A percentile compares a stretch with the other conserved stretches of the same genome.
These are phyloP conservation scores for Phytophthora pini DNA, from an alignment of 352 stramenopile species.

Conservation along the genomic window DNA sequence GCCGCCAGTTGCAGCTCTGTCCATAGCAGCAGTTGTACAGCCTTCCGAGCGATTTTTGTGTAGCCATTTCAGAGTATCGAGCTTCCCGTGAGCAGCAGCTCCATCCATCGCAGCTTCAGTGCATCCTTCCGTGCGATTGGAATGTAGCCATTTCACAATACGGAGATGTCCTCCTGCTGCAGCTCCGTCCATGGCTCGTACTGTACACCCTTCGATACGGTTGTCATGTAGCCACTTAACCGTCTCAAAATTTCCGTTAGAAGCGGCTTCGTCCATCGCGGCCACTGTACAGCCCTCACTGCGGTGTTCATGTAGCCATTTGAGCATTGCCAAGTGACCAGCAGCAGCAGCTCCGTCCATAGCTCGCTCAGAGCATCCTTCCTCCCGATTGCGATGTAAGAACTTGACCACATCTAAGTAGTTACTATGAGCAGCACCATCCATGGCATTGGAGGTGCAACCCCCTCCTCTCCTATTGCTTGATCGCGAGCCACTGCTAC, in stretches of 20 bases:
- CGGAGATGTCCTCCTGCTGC: slow-evolving; percentile 33
- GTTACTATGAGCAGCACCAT: slow-evolving; percentile 31
- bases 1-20: slow-evolving; percentile 34
- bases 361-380: slow-evolving; percentile 38
- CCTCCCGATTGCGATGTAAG: slow-evolving; percentile 39
- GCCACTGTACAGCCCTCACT: slow-evolving; percentile 31
- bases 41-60: slow-evolving; percentile 38
- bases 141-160: slow-evolving; percentile 42
- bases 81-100: slow-evolving; percentile 34
- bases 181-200: slow-evolving; percentile 38
- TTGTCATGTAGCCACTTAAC: slow-evolving; percentile 45
- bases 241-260: slow-evolving; percentile 37
- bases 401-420: slow-evolving; percentile 44
- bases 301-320: slow-evolving; percentile 42
- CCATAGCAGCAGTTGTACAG: slow-evolving; percentile 43
- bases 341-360: slow-evolving; percentile 43
- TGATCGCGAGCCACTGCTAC: slow-evolving; percentile 22
- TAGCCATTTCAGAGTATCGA: slow-evolving; percentile 41
- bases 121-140: slow-evolving; percentile 39
- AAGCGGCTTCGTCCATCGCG: slow-evolving; percentile 39
- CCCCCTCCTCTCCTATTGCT: slow-evolving; percentile 21
- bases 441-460: slow-evolving; percentile 44
- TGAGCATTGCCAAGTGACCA: slow-evolving; percentile 36
- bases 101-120: slow-evolving; percentile 46
- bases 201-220: slow-evolving; percentile 37